phyloP scores from a whole-genome alignment of 148 eudicot species.

The Diospyros lotus region DNA sequence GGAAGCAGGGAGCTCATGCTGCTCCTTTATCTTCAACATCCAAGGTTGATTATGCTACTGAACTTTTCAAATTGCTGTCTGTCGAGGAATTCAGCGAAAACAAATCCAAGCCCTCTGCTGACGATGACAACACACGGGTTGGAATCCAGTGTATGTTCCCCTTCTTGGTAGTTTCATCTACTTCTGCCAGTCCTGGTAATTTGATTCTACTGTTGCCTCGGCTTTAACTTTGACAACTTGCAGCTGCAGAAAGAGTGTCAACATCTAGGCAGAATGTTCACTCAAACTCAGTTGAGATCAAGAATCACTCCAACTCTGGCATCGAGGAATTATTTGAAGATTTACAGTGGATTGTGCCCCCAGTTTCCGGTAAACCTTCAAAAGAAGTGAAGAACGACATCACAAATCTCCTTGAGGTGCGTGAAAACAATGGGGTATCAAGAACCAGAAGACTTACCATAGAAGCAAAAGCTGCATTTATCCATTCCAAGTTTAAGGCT shows the following conservation, averaged over 20 bases:
- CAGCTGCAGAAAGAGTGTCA: constrained; percentile 34
- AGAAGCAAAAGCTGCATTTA: background rate
- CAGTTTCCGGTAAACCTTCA: constrained; percentile 12
- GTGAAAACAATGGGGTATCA: background rate
- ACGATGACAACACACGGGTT: constrained; percentile 27
- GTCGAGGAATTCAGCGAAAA: constrained; percentile 31
- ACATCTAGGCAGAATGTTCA: constrained; percentile 16
- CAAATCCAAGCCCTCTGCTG: constrained; percentile 17
- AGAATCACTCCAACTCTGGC: constrained; percentile 23
- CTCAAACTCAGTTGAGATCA: constrained; percentile 16
- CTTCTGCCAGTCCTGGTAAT: background rate
- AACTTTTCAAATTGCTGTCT: constrained; percentile 43
- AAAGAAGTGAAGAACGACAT: constrained; percentile 15
- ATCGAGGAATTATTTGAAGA: constrained; percentile 26
- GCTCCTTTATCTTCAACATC: constrained; percentile 19
- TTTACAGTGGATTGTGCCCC: constrained; percentile 21
- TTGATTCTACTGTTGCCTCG: background rate
- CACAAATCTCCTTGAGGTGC: constrained; percentile 14
- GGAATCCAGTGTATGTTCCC: constrained; percentile 39
- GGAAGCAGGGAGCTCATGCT: background rate
- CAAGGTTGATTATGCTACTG: constrained; percentile 47
- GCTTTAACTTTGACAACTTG: constrained; percentile 8
- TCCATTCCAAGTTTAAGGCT: background rate
- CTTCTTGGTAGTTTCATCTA: background rate
- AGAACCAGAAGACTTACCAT: background rate